Conservation (phyloP, 2,329 filamentous ascomycete species). For the Aspergillus sp. region DNA sequence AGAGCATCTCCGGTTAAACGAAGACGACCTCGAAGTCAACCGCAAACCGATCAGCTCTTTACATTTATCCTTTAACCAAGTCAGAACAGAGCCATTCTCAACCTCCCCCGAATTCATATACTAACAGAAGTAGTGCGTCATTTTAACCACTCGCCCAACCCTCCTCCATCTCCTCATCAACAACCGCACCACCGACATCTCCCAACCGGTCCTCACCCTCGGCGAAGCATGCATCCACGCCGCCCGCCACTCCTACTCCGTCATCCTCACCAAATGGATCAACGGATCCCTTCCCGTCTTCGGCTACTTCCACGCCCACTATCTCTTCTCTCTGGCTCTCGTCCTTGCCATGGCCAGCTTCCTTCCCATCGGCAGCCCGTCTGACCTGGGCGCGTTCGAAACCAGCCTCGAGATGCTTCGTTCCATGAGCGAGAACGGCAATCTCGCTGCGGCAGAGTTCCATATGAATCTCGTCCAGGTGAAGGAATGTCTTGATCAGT, state of each 20-base stretch:
- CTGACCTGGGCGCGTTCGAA: conserved; percentile 32
- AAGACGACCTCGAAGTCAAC: conserved; percentile 33
- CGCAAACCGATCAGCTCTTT: conserved; percentile 34
- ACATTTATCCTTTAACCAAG: conserved; percentile 40
- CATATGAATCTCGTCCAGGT: conserved; percentile 34
- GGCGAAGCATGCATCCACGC: conserved; percentile 41
- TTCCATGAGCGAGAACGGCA: conserved; percentile 37
- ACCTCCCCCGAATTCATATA: neutral
- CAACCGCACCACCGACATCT: conserved; percentile 19
- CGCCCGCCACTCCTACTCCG: conserved; percentile 37
- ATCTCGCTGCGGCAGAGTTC: conserved; percentile 36
- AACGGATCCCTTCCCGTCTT: conserved; percentile 40
- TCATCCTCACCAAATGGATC: conserved; percentile 40
- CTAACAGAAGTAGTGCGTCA: conserved; percentile 31
- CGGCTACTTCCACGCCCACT: conserved; percentile 42
- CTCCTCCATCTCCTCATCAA: conserved; percentile 40
- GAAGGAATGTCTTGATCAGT: conserved; percentile 28
- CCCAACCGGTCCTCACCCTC: conserved; percentile 36
- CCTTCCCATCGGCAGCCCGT: conserved; percentile 31
- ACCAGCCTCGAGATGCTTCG: conserved; percentile 32
- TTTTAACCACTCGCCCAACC: conserved; percentile 40
- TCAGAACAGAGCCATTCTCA: conserved; percentile 1
- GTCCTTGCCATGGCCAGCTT: conserved; percentile 40
- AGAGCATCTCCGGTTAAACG: conserved; percentile 32
- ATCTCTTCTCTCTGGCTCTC: conserved; percentile 39